Evolutionary conservation across 2,329 filamentous ascomycete genomes (phyloP), one percentile per base, ranked within the genome.

Genomic region (Tolypocladium pustulatum): DNA sequence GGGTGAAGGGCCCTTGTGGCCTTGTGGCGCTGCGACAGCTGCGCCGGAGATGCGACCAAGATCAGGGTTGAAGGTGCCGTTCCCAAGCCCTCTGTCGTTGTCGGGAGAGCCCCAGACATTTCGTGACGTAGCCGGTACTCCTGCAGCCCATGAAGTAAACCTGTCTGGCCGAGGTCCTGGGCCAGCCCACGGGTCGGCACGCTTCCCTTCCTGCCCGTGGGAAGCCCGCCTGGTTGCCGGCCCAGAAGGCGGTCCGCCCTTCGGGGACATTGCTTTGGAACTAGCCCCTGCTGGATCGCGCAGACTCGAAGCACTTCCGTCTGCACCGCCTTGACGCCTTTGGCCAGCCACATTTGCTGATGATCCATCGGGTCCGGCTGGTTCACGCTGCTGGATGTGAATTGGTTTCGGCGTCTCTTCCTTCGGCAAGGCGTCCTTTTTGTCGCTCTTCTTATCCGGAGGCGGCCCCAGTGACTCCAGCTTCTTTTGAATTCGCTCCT

Each of bases 81-180:
- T 92, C 4, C 89, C 89, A 25, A 92, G 83, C 13, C 83, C 85
- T 57, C 85, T 81, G 63, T 89, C 85, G 65, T 82, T 86, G 58
- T 84, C 83, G n/a, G 85, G 86, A 51, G 87, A 84, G 22, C 85
- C 88, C 89, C 89, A 92, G 22, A 91, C 86, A 67, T 87, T 90
- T 54, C 81, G 77, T 15, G 77, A 70, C 13, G 75, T 62, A 52
- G 76, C 73, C 54, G 78, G 79, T 41, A 73, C 68, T 25, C 69
- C 68, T 34, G 74, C 66, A 34, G 73, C 74, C 83, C 84, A 86
- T 1, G 78, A 72, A 13, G 77, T 69, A 57, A 77, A 78, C 54
- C 79, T 75, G 25, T 84, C 81, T 30, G 76, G 63, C 53, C 77
- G 75, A 10, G 76, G 64, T 22, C 68, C 69, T 25, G 69, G 64